Evolutionary conservation across 345 rosid genomes (phyloP).

Genomic region (Schrenkiella parvula): DNA sequence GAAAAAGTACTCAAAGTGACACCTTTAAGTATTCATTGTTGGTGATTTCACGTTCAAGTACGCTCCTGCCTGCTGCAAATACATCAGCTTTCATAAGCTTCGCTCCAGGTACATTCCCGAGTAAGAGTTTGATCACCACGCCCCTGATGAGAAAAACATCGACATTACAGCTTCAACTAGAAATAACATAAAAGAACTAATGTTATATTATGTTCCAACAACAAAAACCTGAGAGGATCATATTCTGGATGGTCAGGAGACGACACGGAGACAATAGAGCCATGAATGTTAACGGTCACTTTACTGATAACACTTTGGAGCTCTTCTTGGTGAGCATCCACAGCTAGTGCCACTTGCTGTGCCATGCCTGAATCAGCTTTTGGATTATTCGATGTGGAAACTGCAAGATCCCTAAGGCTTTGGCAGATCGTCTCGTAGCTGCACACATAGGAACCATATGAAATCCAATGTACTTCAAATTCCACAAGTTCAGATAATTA

Average conservation of each 20-base stretch:
- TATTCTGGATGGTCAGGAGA: constrained; percentile 61
- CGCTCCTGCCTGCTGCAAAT: constrained; percentile 41
- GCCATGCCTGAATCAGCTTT: constrained; percentile 62
- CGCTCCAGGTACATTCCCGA: constrained; percentile 45
- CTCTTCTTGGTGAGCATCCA: constrained; percentile 55
- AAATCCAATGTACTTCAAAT: too few relatives aligned
- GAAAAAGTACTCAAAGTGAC: neutral
- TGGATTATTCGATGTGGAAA: constrained; percentile 52
- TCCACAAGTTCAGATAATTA: too few relatives aligned
- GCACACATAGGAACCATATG: constrained; percentile 32
- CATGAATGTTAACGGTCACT: constrained; percentile 51
- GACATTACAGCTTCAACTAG: constrained; percentile 1
- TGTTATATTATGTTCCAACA: neutral
- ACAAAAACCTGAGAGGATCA: constrained; percentile 56
- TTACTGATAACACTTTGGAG: constrained; percentile 50
- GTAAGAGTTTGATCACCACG: constrained; percentile 59
- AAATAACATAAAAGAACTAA: neutral
- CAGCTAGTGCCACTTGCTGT: constrained; percentile 49
- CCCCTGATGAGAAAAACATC: constrained; percentile 39
- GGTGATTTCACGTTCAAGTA: constrained; percentile 43
- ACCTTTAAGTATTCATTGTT: constrained; percentile 63
- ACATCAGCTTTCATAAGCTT: constrained; percentile 72
- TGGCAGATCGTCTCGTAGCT: constrained; percentile 59
- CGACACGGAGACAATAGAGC: constrained; percentile 48
- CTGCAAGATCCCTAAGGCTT: constrained; percentile 58